These are phyloP conservation scores for Candida dubliniensis DNA, from an alignment of 1,139 yeast species.

Conservation along the genomic window DNA sequence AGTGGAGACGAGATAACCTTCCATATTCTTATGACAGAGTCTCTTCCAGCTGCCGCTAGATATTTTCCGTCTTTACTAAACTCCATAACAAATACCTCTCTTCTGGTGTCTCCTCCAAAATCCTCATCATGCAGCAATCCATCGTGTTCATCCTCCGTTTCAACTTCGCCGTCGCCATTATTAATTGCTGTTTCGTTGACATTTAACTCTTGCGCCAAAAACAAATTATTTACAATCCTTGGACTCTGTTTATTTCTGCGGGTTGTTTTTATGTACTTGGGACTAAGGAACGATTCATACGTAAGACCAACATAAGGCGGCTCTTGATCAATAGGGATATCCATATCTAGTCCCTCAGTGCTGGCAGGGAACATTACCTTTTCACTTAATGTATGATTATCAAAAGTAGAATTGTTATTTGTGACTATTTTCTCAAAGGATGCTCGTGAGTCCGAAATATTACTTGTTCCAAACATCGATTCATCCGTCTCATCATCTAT, in stretches of 20 bases:
- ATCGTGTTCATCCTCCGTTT: conserved; percentile 12
- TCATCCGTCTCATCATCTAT: conserved; percentile 12
- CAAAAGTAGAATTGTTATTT: conserved; percentile 9
- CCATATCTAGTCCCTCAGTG: conserved; percentile 7
- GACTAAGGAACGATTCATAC: conserved; percentile 44
- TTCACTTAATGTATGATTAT: conserved; percentile 15
- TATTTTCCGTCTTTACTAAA: conserved; percentile 80
- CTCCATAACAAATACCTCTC: conserved; percentile 69
- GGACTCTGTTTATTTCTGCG: conserved; percentile 48
- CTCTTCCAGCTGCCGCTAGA: conserved; percentile 83
- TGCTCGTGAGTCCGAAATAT: conserved; percentile 2
- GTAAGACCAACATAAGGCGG: conserved; percentile 35
- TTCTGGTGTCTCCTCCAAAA: conserved; percentile 15
- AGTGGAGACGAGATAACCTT: conserved; percentile 72
- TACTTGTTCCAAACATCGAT: conserved; percentile 10
- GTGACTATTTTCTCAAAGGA: conserved; percentile 3
- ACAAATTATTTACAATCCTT: conserved; percentile 53
- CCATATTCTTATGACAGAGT: conserved; percentile 69
- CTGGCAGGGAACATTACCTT: conserved; percentile 15
- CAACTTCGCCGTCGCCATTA: conserved; percentile 7
- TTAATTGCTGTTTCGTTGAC: conserved; percentile 9
- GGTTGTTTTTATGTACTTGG: conserved; percentile 54
- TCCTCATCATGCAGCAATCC: conserved; percentile 7
- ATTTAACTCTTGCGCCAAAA: conserved; percentile 78
- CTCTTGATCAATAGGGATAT: conserved; percentile 16